These are phyloP conservation scores for Colletotrichum zoysiae DNA, from an alignment of 2,329 filamentous ascomycete genomes.

Conservation along the genomic window DNA sequence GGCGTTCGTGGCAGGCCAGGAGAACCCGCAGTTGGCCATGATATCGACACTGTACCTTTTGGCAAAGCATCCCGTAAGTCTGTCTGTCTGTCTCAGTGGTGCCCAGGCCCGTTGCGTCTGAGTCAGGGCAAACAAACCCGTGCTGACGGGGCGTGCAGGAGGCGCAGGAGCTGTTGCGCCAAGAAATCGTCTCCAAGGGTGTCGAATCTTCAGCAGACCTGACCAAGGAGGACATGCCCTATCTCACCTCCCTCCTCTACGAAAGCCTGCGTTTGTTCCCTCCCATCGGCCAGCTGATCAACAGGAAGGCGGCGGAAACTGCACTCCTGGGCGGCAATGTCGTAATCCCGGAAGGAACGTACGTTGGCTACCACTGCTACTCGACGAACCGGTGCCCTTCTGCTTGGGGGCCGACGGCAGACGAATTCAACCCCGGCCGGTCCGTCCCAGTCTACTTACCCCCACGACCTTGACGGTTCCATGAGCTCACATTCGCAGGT, in stretches of 20 bases:
- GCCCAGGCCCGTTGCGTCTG: constrained; percentile 10
- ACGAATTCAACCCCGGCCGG: constrained; percentile 54
- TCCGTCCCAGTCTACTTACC: not conserved
- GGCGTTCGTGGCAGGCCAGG: constrained; percentile 56
- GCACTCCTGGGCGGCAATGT: constrained; percentile 48
- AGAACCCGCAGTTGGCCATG: constrained; percentile 56
- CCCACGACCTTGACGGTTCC: not conserved
- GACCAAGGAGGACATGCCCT: constrained; percentile 52
- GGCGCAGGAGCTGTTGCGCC: constrained; percentile 49
- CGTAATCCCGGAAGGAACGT: constrained; percentile 52
- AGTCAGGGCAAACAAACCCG: not conserved
- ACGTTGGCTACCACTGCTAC: constrained; percentile 56
- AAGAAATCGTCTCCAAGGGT: constrained; percentile 47
- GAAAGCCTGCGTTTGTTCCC: constrained; percentile 63
- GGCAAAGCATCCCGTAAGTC: constrained; percentile 48
- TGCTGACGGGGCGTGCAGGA: constrained; percentile 41
- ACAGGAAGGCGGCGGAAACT: constrained; percentile 52
- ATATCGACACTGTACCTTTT: constrained; percentile 54
- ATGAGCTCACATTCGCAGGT: constrained; percentile 42
- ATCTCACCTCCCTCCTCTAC: constrained; percentile 58
- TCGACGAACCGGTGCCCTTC: constrained; percentile 53
- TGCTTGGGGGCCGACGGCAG: constrained; percentile 50
- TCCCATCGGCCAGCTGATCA: constrained; percentile 63
- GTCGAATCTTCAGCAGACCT: constrained; percentile 38
- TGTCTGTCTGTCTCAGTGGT: constrained; percentile 1